Evolutionary conservation across 305 asterid genomes (phyloP).

Genomic region (Rubia occidens): DNA sequence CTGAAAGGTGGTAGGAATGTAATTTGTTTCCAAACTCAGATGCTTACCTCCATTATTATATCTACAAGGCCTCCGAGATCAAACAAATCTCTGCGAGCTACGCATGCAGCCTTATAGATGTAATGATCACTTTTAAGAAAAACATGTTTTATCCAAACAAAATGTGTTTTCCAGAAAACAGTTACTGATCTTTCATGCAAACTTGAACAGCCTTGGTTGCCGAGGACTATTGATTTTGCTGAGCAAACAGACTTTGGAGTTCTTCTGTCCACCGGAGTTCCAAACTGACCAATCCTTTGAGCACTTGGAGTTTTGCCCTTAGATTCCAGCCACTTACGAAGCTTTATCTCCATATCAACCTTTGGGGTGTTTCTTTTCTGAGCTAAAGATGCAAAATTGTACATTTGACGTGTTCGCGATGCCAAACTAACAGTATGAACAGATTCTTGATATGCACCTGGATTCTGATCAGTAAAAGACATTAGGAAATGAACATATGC

Average conservation of each 20-base stretch:
- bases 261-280: conserved; percentile 42
- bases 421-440: conserved; percentile 86
- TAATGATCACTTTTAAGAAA: conserved; percentile 18
- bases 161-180: neutral
- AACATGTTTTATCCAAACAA: neutral
- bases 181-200: conserved; percentile 37
- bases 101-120: conserved; percentile 39
- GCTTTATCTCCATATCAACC: conserved; percentile 75
- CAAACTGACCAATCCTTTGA: conserved; percentile 34
- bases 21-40: neutral
- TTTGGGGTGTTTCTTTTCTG: conserved; percentile 41
- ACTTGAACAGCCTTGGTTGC: conserved; percentile 26
- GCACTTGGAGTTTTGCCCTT: conserved; percentile 64
- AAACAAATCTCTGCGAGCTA: conserved; percentile 38
- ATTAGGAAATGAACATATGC: neutral
- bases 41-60: conserved; percentile 28
- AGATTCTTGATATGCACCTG: conserved; percentile 84
- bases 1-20: neutral
- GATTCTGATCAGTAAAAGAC: conserved; percentile 44
- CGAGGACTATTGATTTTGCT: conserved; percentile 27
- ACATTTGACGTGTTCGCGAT: conserved; percentile 73
- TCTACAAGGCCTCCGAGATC: conserved; percentile 25
- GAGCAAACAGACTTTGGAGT: conserved; percentile 48
- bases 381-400: conserved; percentile 41
- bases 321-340: conserved; percentile 72